Evolutionary conservation across 179 eudicot genomes (phyloP).

Genomic region (Nepenthes alata): DNA sequence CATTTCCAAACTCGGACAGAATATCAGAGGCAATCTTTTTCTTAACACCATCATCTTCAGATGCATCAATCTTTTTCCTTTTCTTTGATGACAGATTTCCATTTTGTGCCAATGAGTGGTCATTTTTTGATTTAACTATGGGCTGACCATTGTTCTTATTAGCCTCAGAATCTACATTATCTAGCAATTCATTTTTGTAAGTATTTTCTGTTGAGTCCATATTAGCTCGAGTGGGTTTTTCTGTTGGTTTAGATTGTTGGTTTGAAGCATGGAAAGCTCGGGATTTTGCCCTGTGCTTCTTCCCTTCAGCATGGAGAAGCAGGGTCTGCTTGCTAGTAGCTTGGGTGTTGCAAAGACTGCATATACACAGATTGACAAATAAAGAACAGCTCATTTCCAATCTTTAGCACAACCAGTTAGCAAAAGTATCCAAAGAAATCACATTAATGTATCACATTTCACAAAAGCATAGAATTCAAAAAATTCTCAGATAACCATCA

Average conservation of each 20-base stretch:
- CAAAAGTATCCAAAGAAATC: not conserved
- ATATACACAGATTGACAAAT: not conserved
- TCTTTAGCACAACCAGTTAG: not conserved
- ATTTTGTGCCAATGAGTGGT: conserved; percentile 20
- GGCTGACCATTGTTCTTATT: conserved; percentile 16
- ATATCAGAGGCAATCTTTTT: conserved; percentile 11
- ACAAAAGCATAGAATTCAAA: not conserved
- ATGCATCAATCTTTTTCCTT: conserved; percentile 42
- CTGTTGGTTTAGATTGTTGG: conserved; percentile 45
- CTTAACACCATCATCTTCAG: conserved; percentile 21
- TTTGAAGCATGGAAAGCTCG: conserved; percentile 63
- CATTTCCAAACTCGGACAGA: conserved; percentile 22
- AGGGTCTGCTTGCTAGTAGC: conserved; percentile 83
- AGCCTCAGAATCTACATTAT: conserved; percentile 11
- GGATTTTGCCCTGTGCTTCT: conserved; percentile 82
- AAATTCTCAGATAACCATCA: no score
- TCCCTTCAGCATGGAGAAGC: conserved; percentile 83
- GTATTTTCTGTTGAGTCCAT: conserved; percentile 18
- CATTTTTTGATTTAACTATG: conserved; percentile 11
- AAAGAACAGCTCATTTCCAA: not conserved
- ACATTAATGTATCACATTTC: not conserved
- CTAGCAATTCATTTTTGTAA: conserved; percentile 18
- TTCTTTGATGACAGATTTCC: conserved; percentile 23
- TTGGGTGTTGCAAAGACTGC: conserved; percentile 71
- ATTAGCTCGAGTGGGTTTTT: conserved; percentile 23